A percentile compares a stretch with the other conserved stretches of the same genome.
Evolutionary conservation across 352 stramenopile genomes (phyloP).

Genomic region (Globisporangium ultimum): DNA sequence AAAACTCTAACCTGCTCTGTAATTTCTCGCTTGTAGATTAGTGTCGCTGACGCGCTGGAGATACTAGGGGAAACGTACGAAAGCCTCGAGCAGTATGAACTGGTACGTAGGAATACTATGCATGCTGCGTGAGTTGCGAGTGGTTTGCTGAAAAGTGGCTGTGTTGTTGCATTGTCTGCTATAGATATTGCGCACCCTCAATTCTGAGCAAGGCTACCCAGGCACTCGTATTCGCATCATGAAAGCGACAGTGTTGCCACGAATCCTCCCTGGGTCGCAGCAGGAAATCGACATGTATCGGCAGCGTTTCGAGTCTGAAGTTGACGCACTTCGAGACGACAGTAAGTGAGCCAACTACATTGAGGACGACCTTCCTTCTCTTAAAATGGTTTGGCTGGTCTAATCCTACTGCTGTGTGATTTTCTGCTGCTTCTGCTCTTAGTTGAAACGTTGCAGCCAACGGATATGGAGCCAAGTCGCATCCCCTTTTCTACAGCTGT

Average conservation of each 20-base stretch:
- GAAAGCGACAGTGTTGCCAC: slow-evolving; percentile 59
- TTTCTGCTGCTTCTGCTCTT: too few relatives aligned
- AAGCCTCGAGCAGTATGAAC: slow-evolving; percentile 51
- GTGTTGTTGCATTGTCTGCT: not conserved
- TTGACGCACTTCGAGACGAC: slow-evolving; percentile 32
- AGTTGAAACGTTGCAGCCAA: slow-evolving; percentile 30
- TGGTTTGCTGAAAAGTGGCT: too few relatives aligned
- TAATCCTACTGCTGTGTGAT: too few relatives aligned
- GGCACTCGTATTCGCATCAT: slow-evolving; percentile 49
- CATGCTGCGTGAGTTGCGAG: too few relatives aligned
- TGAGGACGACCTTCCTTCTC: too few relatives aligned
- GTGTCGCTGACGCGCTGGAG: slow-evolving; percentile 52
- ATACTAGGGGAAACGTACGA: slow-evolving; percentile 49
- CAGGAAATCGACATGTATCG: slow-evolving; percentile 46
- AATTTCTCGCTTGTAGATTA: slow-evolving; percentile 25
- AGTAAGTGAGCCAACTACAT: slow-evolving; percentile 19
- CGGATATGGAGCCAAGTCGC: slow-evolving; percentile 49
- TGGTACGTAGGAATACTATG: slow-evolving; percentile 19
- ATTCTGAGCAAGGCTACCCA: slow-evolving; percentile 18
- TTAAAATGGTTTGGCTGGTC: too few relatives aligned
- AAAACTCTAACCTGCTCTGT: not conserved
- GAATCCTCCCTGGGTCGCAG: slow-evolving; percentile 52
- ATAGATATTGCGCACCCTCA: slow-evolving; percentile 26
- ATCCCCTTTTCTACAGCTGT: slow-evolving; percentile 56
- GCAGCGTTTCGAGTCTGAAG: slow-evolving; percentile 33